Conservation (phyloP, 345 rosid genomes). For the Populus ilicifolia region DNA sequence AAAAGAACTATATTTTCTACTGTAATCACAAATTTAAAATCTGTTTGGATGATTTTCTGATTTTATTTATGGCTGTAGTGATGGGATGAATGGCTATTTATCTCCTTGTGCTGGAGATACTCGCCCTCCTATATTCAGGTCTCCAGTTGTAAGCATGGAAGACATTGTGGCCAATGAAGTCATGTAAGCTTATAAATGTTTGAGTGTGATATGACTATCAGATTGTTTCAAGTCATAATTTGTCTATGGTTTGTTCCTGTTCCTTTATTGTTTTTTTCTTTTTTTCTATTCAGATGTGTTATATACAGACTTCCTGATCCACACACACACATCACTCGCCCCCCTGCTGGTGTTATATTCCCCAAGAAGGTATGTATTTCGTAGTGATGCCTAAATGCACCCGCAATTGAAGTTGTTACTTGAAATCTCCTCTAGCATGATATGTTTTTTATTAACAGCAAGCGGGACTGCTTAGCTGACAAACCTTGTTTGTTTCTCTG, state of each 20-base stretch:
- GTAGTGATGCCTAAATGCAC: background rate
- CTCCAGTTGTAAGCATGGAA: conserved; percentile 76
- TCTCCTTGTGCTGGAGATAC: conserved; percentile 73
- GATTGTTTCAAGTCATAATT: background rate
- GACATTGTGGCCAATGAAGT: conserved; percentile 84
- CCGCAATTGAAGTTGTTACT: background rate
- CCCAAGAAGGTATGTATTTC: conserved; percentile 62
- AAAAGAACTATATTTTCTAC: background rate
- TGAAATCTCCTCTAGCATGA: background rate
- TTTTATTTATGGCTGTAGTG: conserved; percentile 60
- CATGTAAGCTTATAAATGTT: conserved; percentile 51
- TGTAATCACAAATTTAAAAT: background rate
- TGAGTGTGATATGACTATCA: background rate
- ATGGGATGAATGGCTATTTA: conserved; percentile 92
- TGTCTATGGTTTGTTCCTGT: background rate
- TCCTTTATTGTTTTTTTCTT: conserved; percentile 3
- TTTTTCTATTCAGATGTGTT: conserved; percentile 55
- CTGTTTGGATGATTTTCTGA: conserved; percentile 31
- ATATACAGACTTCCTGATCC: conserved; percentile 77
- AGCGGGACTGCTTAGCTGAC: no score
- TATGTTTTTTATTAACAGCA: background rate
- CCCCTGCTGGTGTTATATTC: conserved; percentile 53
- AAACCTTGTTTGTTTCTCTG: background rate
- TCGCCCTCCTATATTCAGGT: conserved; percentile 69
- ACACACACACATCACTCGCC: conserved; percentile 56